Conservation (phyloP, 257 asterid species). For the Anisodus acutangulus region DNA sequence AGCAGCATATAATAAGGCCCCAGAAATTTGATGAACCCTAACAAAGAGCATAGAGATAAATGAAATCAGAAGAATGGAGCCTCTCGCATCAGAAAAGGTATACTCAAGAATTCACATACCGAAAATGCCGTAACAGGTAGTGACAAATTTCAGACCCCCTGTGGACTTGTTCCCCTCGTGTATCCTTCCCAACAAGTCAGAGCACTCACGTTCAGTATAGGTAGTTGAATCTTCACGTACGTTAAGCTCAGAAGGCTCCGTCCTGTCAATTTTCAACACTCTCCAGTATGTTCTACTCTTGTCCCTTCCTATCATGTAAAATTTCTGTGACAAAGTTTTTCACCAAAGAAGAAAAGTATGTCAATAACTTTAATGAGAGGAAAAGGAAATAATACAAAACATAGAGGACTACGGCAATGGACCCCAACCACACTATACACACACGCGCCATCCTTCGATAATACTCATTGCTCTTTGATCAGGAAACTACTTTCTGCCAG, state of each 20-base stretch:
- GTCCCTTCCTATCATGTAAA: conserved; percentile 94
- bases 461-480: conserved; percentile 2
- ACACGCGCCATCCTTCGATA: neutral
- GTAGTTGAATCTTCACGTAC: conserved; percentile 82
- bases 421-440: neutral
- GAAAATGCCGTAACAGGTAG: conserved; percentile 94
- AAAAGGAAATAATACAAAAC: neutral
- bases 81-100: conserved; percentile 27
- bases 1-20: conserved; percentile 96
- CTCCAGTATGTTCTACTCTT: conserved; percentile 87
- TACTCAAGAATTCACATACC: conserved; percentile 56
- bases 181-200: conserved; percentile 84
- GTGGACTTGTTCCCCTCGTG: conserved; percentile 86
- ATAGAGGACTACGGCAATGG: conserved; percentile 3
- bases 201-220: conserved; percentile 85
- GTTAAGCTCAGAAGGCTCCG: conserved; percentile 78
- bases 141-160: conserved; percentile 89
- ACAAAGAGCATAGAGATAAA: conserved; percentile 34
- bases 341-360: conserved; percentile 28
- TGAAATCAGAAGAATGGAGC: conserved; percentile 25
- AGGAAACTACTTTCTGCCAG: conserved; percentile 4
- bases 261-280: conserved; percentile 84
- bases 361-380: conserved; percentile 6
- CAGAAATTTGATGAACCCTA: conserved; percentile 88
- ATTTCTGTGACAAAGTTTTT: conserved; percentile 61